Percentiles rank a stretch among this genome's conserved stretches.
These are phyloP conservation scores for Kalmanozyma brasiliensis DNA, from an alignment of 1,284 basidiomycete genomes.

Conservation along the genomic window DNA sequence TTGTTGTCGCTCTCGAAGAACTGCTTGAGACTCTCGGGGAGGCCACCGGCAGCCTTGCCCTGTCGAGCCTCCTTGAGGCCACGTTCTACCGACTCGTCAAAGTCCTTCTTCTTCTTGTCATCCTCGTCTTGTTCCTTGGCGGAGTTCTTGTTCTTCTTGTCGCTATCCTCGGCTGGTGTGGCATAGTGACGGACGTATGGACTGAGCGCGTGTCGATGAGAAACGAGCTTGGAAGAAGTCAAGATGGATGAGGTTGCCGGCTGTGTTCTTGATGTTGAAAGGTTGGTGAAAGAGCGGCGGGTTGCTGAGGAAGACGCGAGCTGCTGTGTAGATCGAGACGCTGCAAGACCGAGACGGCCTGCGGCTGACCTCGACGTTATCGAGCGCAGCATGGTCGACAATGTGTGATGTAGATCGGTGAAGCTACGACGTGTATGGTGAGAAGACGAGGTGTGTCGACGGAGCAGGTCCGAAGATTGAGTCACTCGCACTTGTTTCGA, in stretches of 20 bases:
- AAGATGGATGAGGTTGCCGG: slow-evolving; percentile 17
- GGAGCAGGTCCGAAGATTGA: no score
- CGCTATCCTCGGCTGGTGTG: slow-evolving; percentile 43
- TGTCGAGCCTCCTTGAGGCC: slow-evolving; percentile 59
- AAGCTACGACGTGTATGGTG: no score
- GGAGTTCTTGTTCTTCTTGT: slow-evolving; percentile 34
- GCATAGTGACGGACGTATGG: slow-evolving; percentile 35
- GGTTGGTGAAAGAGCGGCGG: slow-evolving; percentile 24
- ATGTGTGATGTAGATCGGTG: slow-evolving; percentile 1
- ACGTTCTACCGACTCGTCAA: slow-evolving; percentile 54
- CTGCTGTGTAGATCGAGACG: slow-evolving; percentile 20
- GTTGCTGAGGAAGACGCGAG: slow-evolving; percentile 6
- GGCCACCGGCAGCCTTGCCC: slow-evolving; percentile 40
- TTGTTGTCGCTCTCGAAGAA: slow-evolving; percentile 54
- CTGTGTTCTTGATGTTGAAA: slow-evolving; percentile 24
- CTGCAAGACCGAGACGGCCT: slow-evolving; percentile 19
- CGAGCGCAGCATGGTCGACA: slow-evolving; percentile 42
- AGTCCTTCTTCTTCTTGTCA: slow-evolving; percentile 47
- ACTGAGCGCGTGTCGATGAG: slow-evolving; percentile 6
- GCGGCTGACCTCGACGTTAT: slow-evolving; percentile 38
- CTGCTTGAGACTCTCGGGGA: slow-evolving; percentile 58
- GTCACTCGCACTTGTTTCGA: no score
- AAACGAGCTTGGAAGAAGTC: slow-evolving; percentile 2
- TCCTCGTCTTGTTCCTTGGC: slow-evolving; percentile 32
- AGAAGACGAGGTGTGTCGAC: no score